A percentile compares a stretch with the other conserved stretches of the same genome.
These are phyloP conservation scores for Pseudisothecium myosuroides DNA, from an alignment of 225 moss, liverwort and hornwort genomes.

Conservation along the genomic window DNA sequence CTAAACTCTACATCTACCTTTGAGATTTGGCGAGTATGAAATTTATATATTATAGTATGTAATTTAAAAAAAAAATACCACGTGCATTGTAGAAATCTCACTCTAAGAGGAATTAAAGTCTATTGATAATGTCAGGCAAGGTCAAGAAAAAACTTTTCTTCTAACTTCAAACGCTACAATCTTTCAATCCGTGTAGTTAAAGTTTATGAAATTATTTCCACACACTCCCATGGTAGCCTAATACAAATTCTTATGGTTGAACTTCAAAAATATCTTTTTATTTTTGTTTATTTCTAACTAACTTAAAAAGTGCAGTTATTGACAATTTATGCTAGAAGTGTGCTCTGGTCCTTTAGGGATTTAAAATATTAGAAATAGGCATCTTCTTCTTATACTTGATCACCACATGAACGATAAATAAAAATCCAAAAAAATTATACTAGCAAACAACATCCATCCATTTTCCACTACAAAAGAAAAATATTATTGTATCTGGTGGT, in stretches of 20 bases:
- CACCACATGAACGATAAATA: fast-evolving
- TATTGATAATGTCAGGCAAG: fast-evolving
- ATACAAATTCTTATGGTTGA: no score
- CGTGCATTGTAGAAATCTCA: not conserved
- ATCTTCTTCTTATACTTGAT: not conserved
- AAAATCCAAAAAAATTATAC: not conserved
- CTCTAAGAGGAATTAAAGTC: fast-evolving
- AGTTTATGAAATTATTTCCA: not conserved
- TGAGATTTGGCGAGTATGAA: not conserved
- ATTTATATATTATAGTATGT: not conserved
- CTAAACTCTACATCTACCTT: not conserved
- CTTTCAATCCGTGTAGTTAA: fast-evolving
- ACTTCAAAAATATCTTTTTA: not conserved
- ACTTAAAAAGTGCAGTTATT: not conserved
- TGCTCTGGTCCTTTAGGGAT: not conserved
- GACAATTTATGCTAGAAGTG: not conserved
- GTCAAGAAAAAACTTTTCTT: not conserved
- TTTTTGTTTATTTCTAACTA: not conserved
- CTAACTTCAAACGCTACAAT: no score
- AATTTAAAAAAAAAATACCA: fast-evolving
- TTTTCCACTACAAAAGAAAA: no score
- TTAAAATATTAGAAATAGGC: not conserved
- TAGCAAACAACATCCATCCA: not conserved
- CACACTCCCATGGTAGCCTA: not conserved
- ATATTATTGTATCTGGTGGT: no score